Evolutionary conservation across 768 basidiomycete species (phyloP).

Genomic region (Leccinum obscurum): DNA sequence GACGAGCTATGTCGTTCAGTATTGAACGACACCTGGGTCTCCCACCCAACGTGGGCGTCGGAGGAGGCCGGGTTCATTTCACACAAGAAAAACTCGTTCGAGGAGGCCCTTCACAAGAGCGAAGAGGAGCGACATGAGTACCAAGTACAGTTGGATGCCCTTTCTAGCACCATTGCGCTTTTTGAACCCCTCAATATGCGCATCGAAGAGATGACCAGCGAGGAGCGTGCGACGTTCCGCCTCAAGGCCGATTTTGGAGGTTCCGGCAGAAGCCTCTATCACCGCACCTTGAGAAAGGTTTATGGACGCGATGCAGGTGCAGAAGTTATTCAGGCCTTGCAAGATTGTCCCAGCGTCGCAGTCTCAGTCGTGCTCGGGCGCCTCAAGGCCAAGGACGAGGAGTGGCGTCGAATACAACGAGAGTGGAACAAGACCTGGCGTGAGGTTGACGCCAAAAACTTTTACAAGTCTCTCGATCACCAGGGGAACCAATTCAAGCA

Average conservation of each 20-base stretch:
- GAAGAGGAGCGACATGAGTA: conserved; percentile 99
- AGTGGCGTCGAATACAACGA: conserved; percentile 91
- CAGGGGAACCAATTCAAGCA: conserved; percentile 93
- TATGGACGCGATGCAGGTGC: conserved; percentile 78
- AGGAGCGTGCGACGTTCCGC: conserved; percentile 80
- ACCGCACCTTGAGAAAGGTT: conserved; percentile 90
- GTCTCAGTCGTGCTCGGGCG: conserved; percentile 90
- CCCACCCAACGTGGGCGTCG: conserved; percentile 97
- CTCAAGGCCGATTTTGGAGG: conserved; percentile 91
- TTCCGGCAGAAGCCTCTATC: conserved; percentile 81
- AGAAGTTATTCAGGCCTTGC: conserved; percentile 83
- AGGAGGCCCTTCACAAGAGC: conserved; percentile 93
- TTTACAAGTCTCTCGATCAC: conserved; percentile 96
- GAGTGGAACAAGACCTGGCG: conserved; percentile 98
- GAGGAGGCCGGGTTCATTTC: conserved; percentile 93
- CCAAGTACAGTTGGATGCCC: conserved; percentile 91
- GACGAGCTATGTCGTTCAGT: conserved; percentile 95
- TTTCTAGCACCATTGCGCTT: conserved; percentile 85
- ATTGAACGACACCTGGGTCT: conserved; percentile 97
- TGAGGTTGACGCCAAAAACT: conserved; percentile 95
- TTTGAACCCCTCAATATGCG: conserved; percentile 85
- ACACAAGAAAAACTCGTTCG: conserved; percentile 95
- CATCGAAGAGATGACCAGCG: conserved; percentile 84
- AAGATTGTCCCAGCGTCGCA: conserved; percentile 87
- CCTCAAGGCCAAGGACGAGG: conserved; percentile 92